phyloP scores from a whole-genome alignment of 2,329 filamentous ascomycete genomes.

The Phymatotrichopsis omnivora region DNA sequence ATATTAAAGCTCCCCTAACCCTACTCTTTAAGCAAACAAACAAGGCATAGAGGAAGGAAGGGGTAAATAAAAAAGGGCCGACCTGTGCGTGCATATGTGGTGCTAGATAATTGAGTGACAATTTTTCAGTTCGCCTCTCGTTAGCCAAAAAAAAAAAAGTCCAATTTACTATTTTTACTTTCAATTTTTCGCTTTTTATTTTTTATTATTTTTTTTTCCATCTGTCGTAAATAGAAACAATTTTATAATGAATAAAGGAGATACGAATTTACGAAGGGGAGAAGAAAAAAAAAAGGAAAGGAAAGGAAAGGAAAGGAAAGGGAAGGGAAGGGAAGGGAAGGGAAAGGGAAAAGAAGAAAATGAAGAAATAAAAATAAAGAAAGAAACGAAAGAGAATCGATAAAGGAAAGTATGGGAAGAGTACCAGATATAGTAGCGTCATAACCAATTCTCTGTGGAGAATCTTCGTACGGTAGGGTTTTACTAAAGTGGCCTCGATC shows the following conservation, averaged over 20 bases:
- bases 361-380: slow-evolving; percentile 38
- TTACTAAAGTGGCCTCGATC: slow-evolving; percentile 81
- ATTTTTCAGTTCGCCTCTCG: too few relatives aligned
- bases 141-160: too few relatives aligned
- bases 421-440: slow-evolving; percentile 60
- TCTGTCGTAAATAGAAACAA: neutral
- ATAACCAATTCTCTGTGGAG: slow-evolving; percentile 58
- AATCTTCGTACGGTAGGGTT: slow-evolving; percentile 58
- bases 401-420: neutral
- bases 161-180: too few relatives aligned
- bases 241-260: neutral
- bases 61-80: neutral
- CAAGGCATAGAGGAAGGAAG: slow-evolving; percentile 1
- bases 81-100: slow-evolving; percentile 32
- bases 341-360: too few relatives aligned
- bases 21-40: neutral
- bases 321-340: too few relatives aligned
- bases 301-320: too few relatives aligned
- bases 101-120: too few relatives aligned
- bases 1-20: neutral
- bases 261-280: too few relatives aligned
- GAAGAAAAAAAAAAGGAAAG: too few relatives aligned
- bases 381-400: neutral
- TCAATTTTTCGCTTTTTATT: too few relatives aligned
- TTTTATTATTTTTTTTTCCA: too few relatives aligned